Conservation (phyloP, 1,139 yeast genomes). For the Zygosaccharomyces sapae region DNA sequence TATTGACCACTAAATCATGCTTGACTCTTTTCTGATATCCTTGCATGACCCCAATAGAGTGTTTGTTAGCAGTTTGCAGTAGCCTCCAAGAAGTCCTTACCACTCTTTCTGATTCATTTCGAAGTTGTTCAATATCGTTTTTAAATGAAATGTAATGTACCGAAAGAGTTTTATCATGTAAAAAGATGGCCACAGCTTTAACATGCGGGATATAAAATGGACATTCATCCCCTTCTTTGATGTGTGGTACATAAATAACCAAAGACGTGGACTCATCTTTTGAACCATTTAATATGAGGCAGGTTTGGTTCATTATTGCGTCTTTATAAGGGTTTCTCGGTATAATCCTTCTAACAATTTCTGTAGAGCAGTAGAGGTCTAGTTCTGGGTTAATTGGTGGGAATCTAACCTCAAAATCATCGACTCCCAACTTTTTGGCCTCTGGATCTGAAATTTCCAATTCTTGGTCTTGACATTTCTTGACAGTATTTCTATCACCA, state of each 20-base stretch:
- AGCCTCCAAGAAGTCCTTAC: conserved; percentile 78
- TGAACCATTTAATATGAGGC: conserved; percentile 48
- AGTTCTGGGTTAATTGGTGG: conserved; percentile 16
- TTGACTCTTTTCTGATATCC: conserved; percentile 87
- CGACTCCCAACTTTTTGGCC: conserved; percentile 41
- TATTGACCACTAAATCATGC: conserved; percentile 82
- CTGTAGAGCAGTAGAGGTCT: conserved; percentile 30
- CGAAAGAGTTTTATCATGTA: conserved; percentile 50
- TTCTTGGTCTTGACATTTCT: conserved; percentile 12
- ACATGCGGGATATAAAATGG: conserved; percentile 90
- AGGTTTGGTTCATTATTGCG: conserved; percentile 77
- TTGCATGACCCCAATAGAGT: conserved; percentile 72
- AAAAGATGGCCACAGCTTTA: conserved; percentile 71
- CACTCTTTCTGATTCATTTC: conserved; percentile 51
- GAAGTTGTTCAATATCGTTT: conserved; percentile 18
- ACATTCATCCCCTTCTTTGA: conserved; percentile 52
- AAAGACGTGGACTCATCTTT: conserved; percentile 43
- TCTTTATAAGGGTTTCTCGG: conserved; percentile 91
- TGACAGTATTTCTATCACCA: conserved; percentile 30
- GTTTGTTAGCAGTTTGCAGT: conserved; percentile 74
- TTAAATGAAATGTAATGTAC: conserved; percentile 74
- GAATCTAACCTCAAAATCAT: conserved; percentile 50
- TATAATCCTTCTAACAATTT: conserved; percentile 70
- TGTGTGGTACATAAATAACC: conserved; percentile 75
- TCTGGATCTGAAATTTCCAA: conserved; percentile 21